A percentile compares a stretch with the other conserved stretches of the same genome.
These are phyloP conservation scores for Amauroascus verrucosus DNA, from an alignment of 2,329 filamentous ascomycete species.

Conservation along the genomic window DNA sequence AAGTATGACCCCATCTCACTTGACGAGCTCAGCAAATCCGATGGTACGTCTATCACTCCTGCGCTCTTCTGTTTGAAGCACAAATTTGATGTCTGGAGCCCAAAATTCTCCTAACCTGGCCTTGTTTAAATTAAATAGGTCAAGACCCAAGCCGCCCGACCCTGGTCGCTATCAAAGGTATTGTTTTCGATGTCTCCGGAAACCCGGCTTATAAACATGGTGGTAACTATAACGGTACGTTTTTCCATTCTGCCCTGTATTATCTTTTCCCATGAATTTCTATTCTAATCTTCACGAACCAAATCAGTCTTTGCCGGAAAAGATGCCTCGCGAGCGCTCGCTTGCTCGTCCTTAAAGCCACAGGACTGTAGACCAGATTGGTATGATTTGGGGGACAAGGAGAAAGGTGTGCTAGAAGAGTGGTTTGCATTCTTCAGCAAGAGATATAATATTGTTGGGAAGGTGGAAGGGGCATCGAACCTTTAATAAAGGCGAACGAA, in stretches of 20 bases:
- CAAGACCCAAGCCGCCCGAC: constrained; percentile 34
- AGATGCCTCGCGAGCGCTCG: constrained; percentile 87
- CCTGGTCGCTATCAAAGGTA: constrained; percentile 64
- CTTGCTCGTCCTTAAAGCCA: constrained; percentile 70
- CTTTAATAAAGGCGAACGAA: constrained; percentile 17
- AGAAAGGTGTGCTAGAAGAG: constrained; percentile 75
- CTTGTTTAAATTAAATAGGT: constrained; percentile 7
- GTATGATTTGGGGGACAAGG: constrained; percentile 71
- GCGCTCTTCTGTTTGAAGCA: not conserved
- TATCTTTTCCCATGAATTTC: too few relatives aligned
- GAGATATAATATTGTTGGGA: constrained; percentile 69
- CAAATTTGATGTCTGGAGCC: not conserved
- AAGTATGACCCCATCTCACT: constrained; percentile 78
- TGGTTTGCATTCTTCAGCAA: constrained; percentile 97
- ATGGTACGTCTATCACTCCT: constrained; percentile 51
- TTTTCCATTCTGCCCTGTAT: not conserved
- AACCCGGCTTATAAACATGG: constrained; percentile 78
- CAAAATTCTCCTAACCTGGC: not conserved
- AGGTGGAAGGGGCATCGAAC: constrained; percentile 34
- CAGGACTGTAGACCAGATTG: constrained; percentile 78
- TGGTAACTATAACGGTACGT: constrained; percentile 73
- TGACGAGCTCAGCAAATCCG: constrained; percentile 68
- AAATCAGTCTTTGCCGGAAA: constrained; percentile 95
- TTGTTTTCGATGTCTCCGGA: constrained; percentile 84
- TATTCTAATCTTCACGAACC: too few relatives aligned